Percentiles rank a stretch among this genome's conserved stretches.
Conservation (phyloP, 768 basidiomycete species). For the Tricholomella constricta region DNA sequence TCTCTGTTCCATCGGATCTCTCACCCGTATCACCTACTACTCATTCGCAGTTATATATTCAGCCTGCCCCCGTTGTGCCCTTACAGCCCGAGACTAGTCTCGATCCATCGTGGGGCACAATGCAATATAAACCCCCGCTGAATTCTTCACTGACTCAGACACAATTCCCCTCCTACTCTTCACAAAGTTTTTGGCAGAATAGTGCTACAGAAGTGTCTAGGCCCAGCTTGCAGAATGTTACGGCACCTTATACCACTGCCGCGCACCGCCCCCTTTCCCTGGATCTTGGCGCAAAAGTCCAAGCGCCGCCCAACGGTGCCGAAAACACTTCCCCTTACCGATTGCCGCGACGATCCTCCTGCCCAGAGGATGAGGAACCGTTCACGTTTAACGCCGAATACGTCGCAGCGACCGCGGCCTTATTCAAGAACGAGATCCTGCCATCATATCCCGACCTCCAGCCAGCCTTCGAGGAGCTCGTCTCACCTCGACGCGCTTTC, state of each 20-base stretch:
- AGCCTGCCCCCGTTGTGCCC: constrained; percentile 5
- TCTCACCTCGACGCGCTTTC: constrained; percentile 19
- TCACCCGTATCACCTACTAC: constrained; percentile 23
- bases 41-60: constrained; percentile 8
- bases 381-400: constrained; percentile 39
- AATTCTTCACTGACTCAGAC: constrained; percentile 8
- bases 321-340: constrained; percentile 5
- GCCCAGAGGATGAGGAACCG: constrained; percentile 33
- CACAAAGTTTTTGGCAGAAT: constrained; percentile 9
- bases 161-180: neutral
- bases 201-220: neutral
- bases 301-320: neutral
- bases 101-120: constrained; percentile 7
- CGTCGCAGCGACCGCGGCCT: constrained; percentile 33
- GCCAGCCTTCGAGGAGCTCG: constrained; percentile 12
- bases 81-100: constrained; percentile 2
- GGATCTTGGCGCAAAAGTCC: neutral
- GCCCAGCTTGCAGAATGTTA: neutral
- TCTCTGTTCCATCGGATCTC: constrained; percentile 12
- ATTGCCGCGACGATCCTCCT: constrained; percentile 17
- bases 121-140: constrained; percentile 9
- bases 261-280: neutral
- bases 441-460: constrained; percentile 35
- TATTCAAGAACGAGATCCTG: constrained; percentile 36
- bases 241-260: neutral